These are phyloP conservation scores for Lentinula lateritia DNA, from an alignment of 768 basidiomycete species.

Conservation along the genomic window DNA sequence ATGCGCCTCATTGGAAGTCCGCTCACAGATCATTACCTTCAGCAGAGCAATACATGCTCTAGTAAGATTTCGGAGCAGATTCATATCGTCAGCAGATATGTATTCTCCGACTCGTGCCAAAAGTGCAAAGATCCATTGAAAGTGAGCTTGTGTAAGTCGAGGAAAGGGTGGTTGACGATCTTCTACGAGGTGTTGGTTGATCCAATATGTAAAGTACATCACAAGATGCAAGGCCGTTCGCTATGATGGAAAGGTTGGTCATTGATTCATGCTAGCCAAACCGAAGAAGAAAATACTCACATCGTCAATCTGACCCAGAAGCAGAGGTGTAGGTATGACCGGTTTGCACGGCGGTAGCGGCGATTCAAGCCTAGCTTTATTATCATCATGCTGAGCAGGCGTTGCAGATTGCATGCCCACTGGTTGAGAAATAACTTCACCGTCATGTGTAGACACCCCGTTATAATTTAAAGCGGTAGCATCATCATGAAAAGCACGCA, in stretches of 20 bases:
- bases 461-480: constrained; percentile 9
- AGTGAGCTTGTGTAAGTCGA: constrained; percentile 50
- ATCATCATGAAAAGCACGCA: constrained; percentile 34
- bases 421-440: neutral
- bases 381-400: neutral
- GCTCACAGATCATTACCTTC: constrained; percentile 23
- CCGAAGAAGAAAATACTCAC: constrained; percentile 30
- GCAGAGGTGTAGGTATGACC: constrained; percentile 53
- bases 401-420: neutral
- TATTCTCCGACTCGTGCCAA: constrained; percentile 65
- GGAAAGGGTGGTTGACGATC: constrained; percentile 26
- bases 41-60: constrained; percentile 60
- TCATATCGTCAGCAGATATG: constrained; percentile 72
- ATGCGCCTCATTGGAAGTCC: constrained; percentile 5
- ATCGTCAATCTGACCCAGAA: constrained; percentile 61
- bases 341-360: constrained; percentile 20
- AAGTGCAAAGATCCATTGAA: constrained; percentile 75
- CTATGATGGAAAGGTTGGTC: constrained; percentile 27
- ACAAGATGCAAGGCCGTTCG: constrained; percentile 67
- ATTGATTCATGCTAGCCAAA: neutral
- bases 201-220: constrained; percentile 84
- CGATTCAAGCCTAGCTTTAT: neutral
- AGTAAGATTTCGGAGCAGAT: constrained; percentile 67
- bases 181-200: constrained; percentile 53
- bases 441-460: constrained; percentile 1